phyloP scores from a whole-genome alignment of 106 monocot species.

The Dendrobium nobile region DNA sequence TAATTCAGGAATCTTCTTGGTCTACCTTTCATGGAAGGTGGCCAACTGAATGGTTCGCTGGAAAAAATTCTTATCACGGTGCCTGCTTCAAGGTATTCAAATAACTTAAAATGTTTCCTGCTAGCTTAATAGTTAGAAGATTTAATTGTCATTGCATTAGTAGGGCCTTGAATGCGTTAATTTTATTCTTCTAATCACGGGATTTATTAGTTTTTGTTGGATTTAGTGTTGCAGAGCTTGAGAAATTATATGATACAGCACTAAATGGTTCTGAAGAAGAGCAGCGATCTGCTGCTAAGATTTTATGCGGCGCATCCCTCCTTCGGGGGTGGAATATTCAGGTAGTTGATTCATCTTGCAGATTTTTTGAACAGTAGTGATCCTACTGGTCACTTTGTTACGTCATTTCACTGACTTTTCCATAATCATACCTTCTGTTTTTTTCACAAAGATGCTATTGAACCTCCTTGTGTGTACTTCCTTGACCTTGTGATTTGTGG shows the following conservation, averaged over 20 bases:
- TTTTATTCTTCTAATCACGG: neutral
- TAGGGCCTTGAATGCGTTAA: neutral
- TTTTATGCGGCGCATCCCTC: conserved; percentile 82
- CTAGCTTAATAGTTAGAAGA: neutral
- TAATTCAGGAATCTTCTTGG: conserved; percentile 67
- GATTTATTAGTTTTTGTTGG: conserved; percentile 6
- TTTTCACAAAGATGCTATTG: no score
- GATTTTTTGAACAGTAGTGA: neutral
- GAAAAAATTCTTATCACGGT: conserved; percentile 54
- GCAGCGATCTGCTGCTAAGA: conserved; percentile 64
- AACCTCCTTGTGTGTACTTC: no score
- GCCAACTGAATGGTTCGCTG: conserved; percentile 49
- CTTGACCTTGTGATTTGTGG: no score
- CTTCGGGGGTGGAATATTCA: conserved; percentile 88
- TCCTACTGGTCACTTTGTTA: no score
- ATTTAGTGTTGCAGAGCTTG: conserved; percentile 54
- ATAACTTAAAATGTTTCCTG: neutral
- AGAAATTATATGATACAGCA: conserved; percentile 63
- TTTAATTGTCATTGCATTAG: neutral
- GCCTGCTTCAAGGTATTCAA: conserved; percentile 76
- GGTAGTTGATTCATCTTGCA: conserved; percentile 23
- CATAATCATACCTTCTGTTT: neutral
- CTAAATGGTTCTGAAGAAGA: conserved; percentile 84
- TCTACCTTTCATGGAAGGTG: conserved; percentile 72
- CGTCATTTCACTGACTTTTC: neutral